Evolutionary conservation across 2,329 filamentous ascomycete genomes (phyloP).

Genomic region (Fusarium nurragi): DNA sequence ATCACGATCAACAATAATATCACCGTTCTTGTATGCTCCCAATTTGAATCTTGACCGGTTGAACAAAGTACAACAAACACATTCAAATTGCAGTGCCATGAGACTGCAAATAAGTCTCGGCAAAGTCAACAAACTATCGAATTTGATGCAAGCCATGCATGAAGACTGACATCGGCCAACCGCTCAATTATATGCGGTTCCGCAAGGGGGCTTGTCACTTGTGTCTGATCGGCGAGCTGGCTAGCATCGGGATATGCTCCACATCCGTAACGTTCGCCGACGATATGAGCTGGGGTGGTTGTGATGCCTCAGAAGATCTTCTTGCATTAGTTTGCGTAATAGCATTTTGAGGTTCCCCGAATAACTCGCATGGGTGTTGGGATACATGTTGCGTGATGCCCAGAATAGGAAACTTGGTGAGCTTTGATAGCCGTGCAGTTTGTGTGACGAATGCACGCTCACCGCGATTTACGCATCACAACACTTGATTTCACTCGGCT

Average conservation of each 20-base stretch:
- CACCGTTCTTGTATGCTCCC: not conserved
- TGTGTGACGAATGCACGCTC: not conserved
- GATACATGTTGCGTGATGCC: not conserved
- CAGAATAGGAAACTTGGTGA: not conserved
- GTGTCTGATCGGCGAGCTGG: slow-evolving; percentile 9
- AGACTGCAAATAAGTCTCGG: not conserved
- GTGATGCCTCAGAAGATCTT: not conserved
- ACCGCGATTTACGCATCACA: not conserved
- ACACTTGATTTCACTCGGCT: too few species aligned
- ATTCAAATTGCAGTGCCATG: too few species aligned
- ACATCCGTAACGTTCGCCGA: slow-evolving; percentile 16
- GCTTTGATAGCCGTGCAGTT: not conserved
- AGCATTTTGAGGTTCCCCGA: slow-evolving; percentile 5
- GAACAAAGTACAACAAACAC: not conserved
- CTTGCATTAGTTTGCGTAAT: not conserved
- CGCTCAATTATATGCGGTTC: not conserved
- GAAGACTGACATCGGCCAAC: not conserved
- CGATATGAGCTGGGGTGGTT: not conserved
- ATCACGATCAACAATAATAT: not conserved
- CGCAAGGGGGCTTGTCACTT: not conserved
- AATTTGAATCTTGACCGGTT: not conserved
- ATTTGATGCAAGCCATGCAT: not conserved
- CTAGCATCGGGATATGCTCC: not conserved
- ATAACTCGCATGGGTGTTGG: not conserved
- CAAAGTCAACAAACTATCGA: not conserved